Percentiles rank a stretch among this genome's conserved stretches.
Evolutionary conservation across 2,329 filamentous ascomycete species (phyloP).

Genomic region (Calonectria montana): DNA sequence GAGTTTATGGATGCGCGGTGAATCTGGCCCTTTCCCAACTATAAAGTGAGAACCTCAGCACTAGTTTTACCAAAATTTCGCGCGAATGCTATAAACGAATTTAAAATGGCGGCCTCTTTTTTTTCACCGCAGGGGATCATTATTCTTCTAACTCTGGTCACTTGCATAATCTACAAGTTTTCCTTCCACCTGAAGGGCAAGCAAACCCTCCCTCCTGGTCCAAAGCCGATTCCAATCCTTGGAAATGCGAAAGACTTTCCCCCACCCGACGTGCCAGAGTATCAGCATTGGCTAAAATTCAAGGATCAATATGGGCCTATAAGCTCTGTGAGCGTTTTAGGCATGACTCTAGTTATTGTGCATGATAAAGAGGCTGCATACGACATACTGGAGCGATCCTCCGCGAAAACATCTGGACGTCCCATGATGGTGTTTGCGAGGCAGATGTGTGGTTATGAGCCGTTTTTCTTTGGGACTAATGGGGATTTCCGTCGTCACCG

Average conservation of each 20-base stretch:
- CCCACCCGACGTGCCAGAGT: background rate
- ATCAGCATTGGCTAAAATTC: background rate
- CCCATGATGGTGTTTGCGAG: slow-evolving; percentile 1
- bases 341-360: background rate
- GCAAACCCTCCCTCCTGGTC: background rate
- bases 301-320: background rate
- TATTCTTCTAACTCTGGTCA: background rate
- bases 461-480: background rate
- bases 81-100: background rate
- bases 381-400: background rate
- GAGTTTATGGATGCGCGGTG: no score
- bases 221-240: background rate
- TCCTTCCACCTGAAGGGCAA: background rate
- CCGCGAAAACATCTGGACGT: background rate
- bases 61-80: background rate
- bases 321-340: background rate
- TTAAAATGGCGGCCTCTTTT: background rate
- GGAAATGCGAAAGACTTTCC: background rate
- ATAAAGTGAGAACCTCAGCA: no score
- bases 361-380: background rate
- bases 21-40: no score
- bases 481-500: background rate
- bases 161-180: background rate
- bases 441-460: background rate
- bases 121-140: background rate